Base-by-base conservation (phyloP, 176 grass and related monocot genomes). In the Bromus sterilis region DNA sequence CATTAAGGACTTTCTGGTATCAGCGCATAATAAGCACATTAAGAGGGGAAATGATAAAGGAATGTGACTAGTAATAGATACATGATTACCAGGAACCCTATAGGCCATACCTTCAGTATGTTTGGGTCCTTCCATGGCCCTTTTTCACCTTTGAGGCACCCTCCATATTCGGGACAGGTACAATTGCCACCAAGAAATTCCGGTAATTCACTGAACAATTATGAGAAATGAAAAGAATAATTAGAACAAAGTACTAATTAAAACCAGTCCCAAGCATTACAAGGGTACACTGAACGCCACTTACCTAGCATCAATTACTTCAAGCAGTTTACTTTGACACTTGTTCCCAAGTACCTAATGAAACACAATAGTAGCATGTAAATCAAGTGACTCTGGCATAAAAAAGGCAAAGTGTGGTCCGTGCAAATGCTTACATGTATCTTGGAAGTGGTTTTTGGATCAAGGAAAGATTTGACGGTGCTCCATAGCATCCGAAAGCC, bases 381-480 rank as follows among this genome's bases (percentile, higher is more conserved):
- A 71, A 77, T 37, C 10, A 81, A 72, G 34, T 36, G 24, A 73
- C 7, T 61, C 77, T 58, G 10, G 58, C 43, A 46, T 48, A 18
- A 9, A 44, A 71, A 85, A 37, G 31, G 0, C 12, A 65, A 44
- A 25, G 5, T 66, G 12, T 42, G 42, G 31, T 15, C 4, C 18
- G 83, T 11, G n/a, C 11, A 44, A 80, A 70, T 53, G 43, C 88
- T 91, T 81, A 98, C 95, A 86, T 98, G 95, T 91, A 98, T 98
- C 84, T 98, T 98, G n/a, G 90, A 89, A 56, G 95, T 95, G 71
- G 92, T 98, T 76, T 98, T 98, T 36, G 95, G 95, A 73, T 98
- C 95, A 15, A 98, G 89, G 76, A 98, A 98, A 31, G 88, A 87
- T 74, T 98, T 98, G 24, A 98, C 86, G 23, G 95, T 98, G 86